These are phyloP conservation scores for Cyberlindnera mrakii DNA, from an alignment of 805 yeast species.

Conservation along the genomic window DNA sequence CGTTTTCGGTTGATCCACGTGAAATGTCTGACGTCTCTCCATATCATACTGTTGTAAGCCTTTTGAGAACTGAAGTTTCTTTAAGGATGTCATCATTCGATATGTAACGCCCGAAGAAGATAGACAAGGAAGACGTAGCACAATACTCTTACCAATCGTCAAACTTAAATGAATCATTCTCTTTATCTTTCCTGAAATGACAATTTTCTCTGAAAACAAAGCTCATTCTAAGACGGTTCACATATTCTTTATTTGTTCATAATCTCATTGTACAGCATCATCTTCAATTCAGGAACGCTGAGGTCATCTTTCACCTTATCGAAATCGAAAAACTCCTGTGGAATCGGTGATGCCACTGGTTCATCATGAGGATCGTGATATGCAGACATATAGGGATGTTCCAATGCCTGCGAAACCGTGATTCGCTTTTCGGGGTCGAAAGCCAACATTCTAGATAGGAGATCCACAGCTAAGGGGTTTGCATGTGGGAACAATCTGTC, in stretches of 20 bases:
- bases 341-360: conserved; percentile 78
- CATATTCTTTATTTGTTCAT: conserved; percentile 1
- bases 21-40: too few species aligned
- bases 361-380: conserved; percentile 96
- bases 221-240: not conserved
- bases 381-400: conserved; percentile 79
- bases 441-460: conserved; percentile 58
- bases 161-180: too few species aligned
- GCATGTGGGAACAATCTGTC: conserved; percentile 37
- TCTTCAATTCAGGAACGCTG: conserved; percentile 68
- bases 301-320: conserved; percentile 79
- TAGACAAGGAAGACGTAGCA: too few species aligned
- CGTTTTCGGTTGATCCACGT: too few species aligned
- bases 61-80: too few species aligned
- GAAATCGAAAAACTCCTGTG: conserved; percentile 83
- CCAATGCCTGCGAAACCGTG: conserved; percentile 75
- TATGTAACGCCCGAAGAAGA: too few species aligned
- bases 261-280: conserved; percentile 74
- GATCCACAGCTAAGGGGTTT: conserved; percentile 63
- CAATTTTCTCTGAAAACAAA: not conserved
- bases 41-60: too few species aligned
- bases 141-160: too few species aligned
- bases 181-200: not conserved
- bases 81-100: too few species aligned
- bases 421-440: conserved; percentile 83